A percentile compares a stretch with the other conserved stretches of the same genome.
phyloP scores from a whole-genome alignment of 2,329 filamentous ascomycete genomes.

The Alternaria solani region DNA sequence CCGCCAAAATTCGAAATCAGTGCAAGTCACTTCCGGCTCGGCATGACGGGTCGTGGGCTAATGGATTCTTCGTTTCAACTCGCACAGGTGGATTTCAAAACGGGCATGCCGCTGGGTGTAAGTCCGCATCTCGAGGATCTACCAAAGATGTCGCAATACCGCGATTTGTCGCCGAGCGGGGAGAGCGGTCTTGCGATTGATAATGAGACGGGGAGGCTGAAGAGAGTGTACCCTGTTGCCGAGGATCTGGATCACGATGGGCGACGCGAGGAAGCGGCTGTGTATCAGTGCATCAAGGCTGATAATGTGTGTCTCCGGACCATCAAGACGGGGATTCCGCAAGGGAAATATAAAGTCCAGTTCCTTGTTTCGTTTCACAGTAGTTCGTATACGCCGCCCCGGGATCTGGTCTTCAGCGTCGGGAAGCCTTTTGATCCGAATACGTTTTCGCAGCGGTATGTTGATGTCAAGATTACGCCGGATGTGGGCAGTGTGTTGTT shows the following conservation, averaged over 20 bases:
- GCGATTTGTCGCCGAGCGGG: constrained; percentile 39
- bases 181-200: constrained; percentile 43
- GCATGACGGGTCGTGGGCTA: constrained; percentile 42
- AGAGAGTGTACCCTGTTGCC: constrained; percentile 47
- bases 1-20: constrained; percentile 49
- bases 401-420: constrained; percentile 48
- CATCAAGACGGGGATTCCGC: constrained; percentile 49
- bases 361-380: constrained; percentile 48
- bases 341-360: constrained; percentile 47
- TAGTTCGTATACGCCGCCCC: constrained; percentile 27
- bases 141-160: constrained; percentile 32
- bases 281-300: constrained; percentile 44
- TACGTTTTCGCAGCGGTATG: constrained; percentile 44
- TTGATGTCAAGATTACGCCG: constrained; percentile 51
- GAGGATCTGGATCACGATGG: constrained; percentile 49
- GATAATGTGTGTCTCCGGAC: constrained; percentile 48
- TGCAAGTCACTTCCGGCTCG: constrained; percentile 43
- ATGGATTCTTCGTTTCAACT: constrained; percentile 42
- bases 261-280: constrained; percentile 44
- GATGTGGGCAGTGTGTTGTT: constrained; percentile 50
- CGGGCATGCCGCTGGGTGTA: constrained; percentile 42
- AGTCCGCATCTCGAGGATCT: constrained; percentile 29
- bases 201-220: constrained; percentile 30
- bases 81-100: constrained; percentile 51
- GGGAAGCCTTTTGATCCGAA: constrained; percentile 47